A percentile compares a stretch with the other conserved stretches of the same genome.
These are phyloP conservation scores for Suillus hirtellus DNA, from an alignment of 768 basidiomycete species.

Conservation along the genomic window DNA sequence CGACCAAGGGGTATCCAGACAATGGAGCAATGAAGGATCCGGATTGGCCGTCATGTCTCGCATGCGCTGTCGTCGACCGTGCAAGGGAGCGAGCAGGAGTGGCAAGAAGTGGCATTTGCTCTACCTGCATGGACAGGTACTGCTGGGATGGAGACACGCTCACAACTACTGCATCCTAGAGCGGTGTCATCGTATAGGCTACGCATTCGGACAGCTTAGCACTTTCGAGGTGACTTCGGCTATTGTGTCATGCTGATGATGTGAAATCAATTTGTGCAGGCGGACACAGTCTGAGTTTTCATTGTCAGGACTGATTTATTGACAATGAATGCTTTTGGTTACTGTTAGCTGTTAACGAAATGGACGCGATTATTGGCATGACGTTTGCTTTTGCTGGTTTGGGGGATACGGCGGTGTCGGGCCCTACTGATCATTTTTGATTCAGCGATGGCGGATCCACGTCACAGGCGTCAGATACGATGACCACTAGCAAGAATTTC, in stretches of 20 bases:
- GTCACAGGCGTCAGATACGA: neutral
- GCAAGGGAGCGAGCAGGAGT: constrained; percentile 32
- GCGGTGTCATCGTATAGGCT: neutral
- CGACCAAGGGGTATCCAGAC: constrained; percentile 43
- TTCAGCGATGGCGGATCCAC: constrained; percentile 5
- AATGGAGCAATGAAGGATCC: constrained; percentile 32
- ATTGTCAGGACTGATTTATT: neutral
- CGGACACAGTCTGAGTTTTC: neutral
- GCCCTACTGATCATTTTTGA: neutral
- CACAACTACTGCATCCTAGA: neutral
- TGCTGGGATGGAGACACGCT: constrained; percentile 29
- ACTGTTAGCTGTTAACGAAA: neutral
- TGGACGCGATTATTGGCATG: neutral
- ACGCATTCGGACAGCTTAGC: constrained; percentile 7
- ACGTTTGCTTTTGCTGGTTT: constrained; percentile 3
- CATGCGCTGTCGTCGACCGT: constrained; percentile 53
- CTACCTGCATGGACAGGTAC: constrained; percentile 32
- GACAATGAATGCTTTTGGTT: neutral
- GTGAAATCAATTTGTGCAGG: constrained; percentile 14
- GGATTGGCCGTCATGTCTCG: constrained; percentile 50
- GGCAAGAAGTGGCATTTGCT: constrained; percentile 31
- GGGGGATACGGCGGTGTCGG: constrained; percentile 1
- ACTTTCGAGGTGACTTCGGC: constrained; percentile 14
- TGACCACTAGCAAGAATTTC: neutral
- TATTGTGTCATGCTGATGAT: constrained; percentile 15